Evolutionary conservation across 2,329 filamentous ascomycete species (phyloP), one percentile per base, ranked within the genome.

Genomic region (Aspergillus terreus): DNA sequence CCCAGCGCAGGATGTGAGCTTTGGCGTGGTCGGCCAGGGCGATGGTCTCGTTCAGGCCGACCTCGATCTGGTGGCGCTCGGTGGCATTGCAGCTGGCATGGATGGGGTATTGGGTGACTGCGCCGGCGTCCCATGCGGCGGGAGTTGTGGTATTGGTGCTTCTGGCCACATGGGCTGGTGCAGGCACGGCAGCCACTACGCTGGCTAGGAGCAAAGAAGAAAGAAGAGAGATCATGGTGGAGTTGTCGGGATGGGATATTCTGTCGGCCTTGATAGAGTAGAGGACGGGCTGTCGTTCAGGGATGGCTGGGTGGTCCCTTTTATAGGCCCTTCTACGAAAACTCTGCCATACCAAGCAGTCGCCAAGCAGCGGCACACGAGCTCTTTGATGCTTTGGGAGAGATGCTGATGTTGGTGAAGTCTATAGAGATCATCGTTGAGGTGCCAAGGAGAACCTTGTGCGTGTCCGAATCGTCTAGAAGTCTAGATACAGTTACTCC

Each of bases 11-110:
- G 40, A 68, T 77, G 62, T 88, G 85, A 38, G 84, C 77, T 53
- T 78, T 80, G 6, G 85, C 85, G 60, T 86, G 83, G 47, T 75
- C 67, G 6, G 81, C 82, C 4, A 88, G 73, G 47, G 70, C 64
- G 36, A 84, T 67, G 4, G 82, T 76, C 64, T 88, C 85, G 15
- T 78, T 71, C 0, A 89, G 73, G 5, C 77, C 85, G 14, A 70
- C 68, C 35, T 74, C 68, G 41, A 88, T 75, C 64, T 86, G 82
- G 6, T 67, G 68, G 40, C 72, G 74, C 59, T 86, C 76, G 1
- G 84, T 87, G 45, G 73, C 69, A 60, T 88, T 88, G 72, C 86
- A 88, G 21, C 83, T 86, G 32, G 74, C 65, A 67, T 88, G 85
- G 63, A 88, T 85, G 12, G 72, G 70, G 58, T 70, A 79, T 15